These are phyloP conservation scores for Fomes fomentarius DNA, from an alignment of 1,284 basidiomycete species.

Conservation along the genomic window DNA sequence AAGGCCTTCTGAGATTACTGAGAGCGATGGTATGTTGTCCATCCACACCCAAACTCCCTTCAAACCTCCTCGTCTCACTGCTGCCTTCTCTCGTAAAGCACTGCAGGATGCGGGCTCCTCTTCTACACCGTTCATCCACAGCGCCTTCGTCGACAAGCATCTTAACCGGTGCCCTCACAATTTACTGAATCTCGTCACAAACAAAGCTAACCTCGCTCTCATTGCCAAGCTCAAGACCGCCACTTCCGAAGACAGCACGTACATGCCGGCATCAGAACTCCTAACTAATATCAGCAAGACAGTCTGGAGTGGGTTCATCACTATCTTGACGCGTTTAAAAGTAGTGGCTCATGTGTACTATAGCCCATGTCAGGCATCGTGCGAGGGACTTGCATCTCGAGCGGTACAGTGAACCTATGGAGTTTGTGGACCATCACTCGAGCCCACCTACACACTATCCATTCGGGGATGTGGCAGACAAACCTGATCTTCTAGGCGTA, in stretches of 20 bases:
- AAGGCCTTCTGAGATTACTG: neutral
- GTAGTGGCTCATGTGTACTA: neutral
- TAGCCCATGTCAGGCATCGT: neutral
- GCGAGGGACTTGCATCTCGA: neutral
- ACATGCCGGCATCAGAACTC: neutral
- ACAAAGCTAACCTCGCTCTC: neutral
- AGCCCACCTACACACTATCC: neutral
- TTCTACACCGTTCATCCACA: neutral
- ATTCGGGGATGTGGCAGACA: neutral
- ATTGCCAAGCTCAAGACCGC: neutral
- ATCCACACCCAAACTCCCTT: neutral
- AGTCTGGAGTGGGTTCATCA: neutral
- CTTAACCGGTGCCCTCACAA: neutral
- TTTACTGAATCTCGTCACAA: neutral
- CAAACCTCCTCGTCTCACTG: neutral
- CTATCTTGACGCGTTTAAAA: neutral
- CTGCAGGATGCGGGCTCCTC: neutral
- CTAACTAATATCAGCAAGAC: neutral
- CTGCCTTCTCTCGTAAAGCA: neutral
- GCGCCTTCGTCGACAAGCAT: neutral
- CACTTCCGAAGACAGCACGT: neutral
- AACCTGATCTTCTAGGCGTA: neutral
- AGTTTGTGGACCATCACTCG: constrained; percentile 6
- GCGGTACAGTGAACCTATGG: neutral
- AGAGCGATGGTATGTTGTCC: neutral